These are phyloP conservation scores for Pholiota adiposa DNA, from an alignment of 1,284 basidiomycete genomes.

Conservation along the genomic window DNA sequence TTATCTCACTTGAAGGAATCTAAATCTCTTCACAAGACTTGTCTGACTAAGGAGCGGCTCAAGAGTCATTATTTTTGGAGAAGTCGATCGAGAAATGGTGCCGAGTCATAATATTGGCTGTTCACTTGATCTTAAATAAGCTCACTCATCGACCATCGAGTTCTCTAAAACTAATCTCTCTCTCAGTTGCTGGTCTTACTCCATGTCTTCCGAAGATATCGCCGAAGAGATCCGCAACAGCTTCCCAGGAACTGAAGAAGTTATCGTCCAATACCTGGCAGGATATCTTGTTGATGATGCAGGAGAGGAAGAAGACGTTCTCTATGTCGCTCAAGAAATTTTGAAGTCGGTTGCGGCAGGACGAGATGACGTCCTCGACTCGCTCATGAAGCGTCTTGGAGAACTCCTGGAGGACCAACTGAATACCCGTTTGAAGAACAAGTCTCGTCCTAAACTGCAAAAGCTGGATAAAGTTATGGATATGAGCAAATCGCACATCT, in stretches of 20 bases:
- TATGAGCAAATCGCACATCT: conserved; percentile 87
- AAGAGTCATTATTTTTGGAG: too few species aligned
- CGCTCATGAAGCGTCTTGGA: conserved; percentile 71
- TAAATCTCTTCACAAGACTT: too few species aligned
- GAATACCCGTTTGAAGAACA: conserved; percentile 58
- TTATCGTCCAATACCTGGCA: conserved; percentile 91
- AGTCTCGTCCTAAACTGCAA: conserved; percentile 62
- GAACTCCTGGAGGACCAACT: conserved; percentile 71
- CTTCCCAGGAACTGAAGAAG: conserved; percentile 91
- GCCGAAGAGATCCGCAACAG: conserved; percentile 79
- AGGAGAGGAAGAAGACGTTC: conserved; percentile 88
- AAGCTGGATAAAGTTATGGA: conserved; percentile 95
- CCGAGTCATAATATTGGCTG: too few species aligned
- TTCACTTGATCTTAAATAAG: too few species aligned
- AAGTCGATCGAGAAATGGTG: too few species aligned
- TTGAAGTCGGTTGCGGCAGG: conserved; percentile 73
- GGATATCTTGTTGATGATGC: conserved; percentile 94
- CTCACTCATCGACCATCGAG: too few species aligned
- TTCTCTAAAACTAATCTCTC: too few species aligned
- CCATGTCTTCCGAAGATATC: conserved; percentile 68
- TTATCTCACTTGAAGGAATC: too few species aligned
- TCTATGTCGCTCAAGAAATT: conserved; percentile 78
- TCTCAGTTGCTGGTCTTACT: background rate
- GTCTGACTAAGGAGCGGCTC: too few species aligned
- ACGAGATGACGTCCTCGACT: conserved; percentile 56